Conservation (phyloP, 495 filamentous ascomycete genomes). For the Neurospora terricola region DNA sequence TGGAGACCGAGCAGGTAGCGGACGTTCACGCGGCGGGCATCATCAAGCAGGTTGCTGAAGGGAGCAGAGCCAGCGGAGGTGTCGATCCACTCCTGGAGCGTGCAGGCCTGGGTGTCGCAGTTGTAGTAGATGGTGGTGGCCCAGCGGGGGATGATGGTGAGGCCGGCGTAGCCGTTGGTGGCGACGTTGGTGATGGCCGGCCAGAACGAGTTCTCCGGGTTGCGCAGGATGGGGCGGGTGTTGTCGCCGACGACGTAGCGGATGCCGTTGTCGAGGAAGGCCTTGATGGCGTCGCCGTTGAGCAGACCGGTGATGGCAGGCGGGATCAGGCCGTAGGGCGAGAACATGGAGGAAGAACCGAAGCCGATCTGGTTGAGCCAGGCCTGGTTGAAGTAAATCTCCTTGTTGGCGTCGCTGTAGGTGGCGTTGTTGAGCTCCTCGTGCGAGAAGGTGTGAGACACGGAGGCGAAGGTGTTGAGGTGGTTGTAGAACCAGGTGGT, state of each 20-base stretch:
- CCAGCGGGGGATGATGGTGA: conserved; percentile 52
- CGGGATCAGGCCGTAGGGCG: conserved; percentile 46
- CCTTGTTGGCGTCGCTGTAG: conserved; percentile 44
- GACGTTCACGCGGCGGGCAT: conserved; percentile 42
- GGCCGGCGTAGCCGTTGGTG: conserved; percentile 44
- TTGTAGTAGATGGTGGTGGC: conserved; percentile 58
- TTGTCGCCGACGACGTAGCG: conserved; percentile 54
- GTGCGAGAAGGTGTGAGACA: conserved; percentile 58
- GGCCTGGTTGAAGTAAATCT: conserved; percentile 50
- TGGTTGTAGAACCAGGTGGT: conserved; percentile 44
- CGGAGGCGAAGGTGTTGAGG: conserved; percentile 40
- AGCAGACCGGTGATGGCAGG: conserved; percentile 56
- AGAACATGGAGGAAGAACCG: conserved; percentile 30
- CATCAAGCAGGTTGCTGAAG: conserved; percentile 37
- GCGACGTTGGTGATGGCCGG: conserved; percentile 43
- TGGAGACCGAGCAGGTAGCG: conserved; percentile 46
- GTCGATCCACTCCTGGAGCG: conserved; percentile 48
- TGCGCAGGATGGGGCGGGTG: conserved; percentile 42
- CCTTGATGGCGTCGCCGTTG: conserved; percentile 52
- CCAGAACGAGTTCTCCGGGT: conserved; percentile 42
- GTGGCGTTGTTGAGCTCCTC: conserved; percentile 51
- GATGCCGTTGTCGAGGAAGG: conserved; percentile 51
- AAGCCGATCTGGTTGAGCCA: conserved; percentile 47
- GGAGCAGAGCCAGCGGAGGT: conserved; percentile 43
- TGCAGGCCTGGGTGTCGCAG: conserved; percentile 47